phyloP scores from a whole-genome alignment of 495 filamentous ascomycete genomes.

The Xylaria curta region DNA sequence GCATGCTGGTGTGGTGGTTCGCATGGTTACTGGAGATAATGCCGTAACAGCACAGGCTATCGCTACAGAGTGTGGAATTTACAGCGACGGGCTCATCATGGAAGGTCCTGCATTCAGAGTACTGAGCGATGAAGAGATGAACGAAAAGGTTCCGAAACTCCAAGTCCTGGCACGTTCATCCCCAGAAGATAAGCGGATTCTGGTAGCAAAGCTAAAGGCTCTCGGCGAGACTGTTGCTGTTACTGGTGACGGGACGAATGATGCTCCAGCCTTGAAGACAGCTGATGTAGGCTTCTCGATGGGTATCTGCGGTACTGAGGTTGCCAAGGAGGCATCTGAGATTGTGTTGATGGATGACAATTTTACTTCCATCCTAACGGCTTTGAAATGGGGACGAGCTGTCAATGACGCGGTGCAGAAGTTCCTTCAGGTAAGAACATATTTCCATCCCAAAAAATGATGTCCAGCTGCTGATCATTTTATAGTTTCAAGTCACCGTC shows the following conservation, averaged over 20 bases:
- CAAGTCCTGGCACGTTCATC: constrained; percentile 87
- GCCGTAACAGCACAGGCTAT: constrained; percentile 85
- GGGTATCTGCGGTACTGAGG: constrained; percentile 89
- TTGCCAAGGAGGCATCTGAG: constrained; percentile 91
- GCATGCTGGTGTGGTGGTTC: constrained; percentile 79
- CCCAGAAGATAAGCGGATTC: constrained; percentile 81
- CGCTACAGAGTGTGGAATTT: constrained; percentile 83
- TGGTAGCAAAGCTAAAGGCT: constrained; percentile 81
- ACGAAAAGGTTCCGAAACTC: constrained; percentile 71
- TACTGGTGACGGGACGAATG: constrained; percentile 92
- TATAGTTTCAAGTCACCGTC: constrained; percentile 89
- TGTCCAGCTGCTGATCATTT: constrained; percentile 20
- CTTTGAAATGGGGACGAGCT: constrained; percentile 85
- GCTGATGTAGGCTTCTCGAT: constrained; percentile 93
- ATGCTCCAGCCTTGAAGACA: constrained; percentile 84
- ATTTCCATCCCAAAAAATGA: not conserved
- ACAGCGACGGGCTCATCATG: constrained; percentile 78
- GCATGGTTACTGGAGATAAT: constrained; percentile 94
- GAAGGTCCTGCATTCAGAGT: constrained; percentile 82
- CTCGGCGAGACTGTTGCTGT: constrained; percentile 91
- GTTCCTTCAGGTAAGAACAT: constrained; percentile 71
- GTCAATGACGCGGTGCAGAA: constrained; percentile 92
- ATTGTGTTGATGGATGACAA: constrained; percentile 96
- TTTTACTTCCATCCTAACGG: constrained; percentile 88
- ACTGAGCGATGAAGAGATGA: constrained; percentile 70